Percentiles rank a stretch among this genome's conserved stretches.
phyloP scores from a whole-genome alignment of 352 stramenopile species.

The Globisporangium yorkense region DNA sequence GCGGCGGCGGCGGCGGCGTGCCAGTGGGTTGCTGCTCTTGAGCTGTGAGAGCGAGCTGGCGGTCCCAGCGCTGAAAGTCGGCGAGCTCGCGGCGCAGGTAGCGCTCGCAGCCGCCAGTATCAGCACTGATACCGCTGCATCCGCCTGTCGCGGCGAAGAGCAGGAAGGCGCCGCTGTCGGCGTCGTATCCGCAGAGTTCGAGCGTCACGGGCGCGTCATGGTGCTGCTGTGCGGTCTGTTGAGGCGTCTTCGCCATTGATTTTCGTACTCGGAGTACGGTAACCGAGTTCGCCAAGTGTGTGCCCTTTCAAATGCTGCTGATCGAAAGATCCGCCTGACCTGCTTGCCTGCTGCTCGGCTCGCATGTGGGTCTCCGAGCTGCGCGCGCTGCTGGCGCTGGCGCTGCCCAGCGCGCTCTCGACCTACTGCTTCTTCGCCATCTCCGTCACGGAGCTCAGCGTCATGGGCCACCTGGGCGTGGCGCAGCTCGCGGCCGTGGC shows the following conservation, averaged over 20 bases:
- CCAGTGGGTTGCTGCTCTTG: neutral
- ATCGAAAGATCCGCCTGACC: neutral
- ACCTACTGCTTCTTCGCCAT: constrained; percentile 80
- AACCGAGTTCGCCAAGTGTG: no score
- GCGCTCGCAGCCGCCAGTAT: neutral
- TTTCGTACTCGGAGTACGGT: neutral
- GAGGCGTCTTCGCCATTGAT: neutral
- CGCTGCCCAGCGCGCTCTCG: constrained; percentile 46
- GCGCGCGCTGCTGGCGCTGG: constrained; percentile 42
- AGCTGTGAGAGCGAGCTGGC: constrained; percentile 16
- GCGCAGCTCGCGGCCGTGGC: constrained; percentile 71
- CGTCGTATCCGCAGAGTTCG: constrained; percentile 31
- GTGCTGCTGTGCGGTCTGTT: no score
- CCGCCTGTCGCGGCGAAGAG: constrained; percentile 7
- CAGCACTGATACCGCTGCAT: no score
- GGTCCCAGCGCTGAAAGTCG: constrained; percentile 41
- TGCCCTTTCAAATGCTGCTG: neutral
- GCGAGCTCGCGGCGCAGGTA: constrained; percentile 30
- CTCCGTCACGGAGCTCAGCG: constrained; percentile 74
- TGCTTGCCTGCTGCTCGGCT: neutral
- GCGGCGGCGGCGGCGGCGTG: neutral
- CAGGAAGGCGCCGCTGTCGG: constrained; percentile 24
- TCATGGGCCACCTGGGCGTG: constrained; percentile 76
- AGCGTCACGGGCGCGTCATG: constrained; percentile 8
- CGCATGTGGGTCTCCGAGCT: constrained; percentile 18